phyloP scores from a whole-genome alignment of 257 asterid genomes.

The Fraxinus cuspidata region DNA sequence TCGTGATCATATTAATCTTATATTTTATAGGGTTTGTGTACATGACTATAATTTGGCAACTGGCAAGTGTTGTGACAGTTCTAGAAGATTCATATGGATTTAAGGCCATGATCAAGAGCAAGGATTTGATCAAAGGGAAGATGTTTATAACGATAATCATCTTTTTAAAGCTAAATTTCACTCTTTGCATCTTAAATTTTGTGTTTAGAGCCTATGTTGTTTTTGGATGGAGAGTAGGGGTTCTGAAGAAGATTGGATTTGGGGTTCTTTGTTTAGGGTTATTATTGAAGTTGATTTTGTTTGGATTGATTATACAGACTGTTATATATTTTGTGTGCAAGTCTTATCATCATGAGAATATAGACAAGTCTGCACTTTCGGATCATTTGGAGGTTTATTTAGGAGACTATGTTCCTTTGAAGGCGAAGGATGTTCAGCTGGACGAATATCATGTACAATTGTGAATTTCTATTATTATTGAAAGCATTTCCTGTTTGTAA shows the following conservation, averaged over 20 bases:
- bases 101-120: constrained; percentile 56
- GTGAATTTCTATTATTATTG: not conserved
- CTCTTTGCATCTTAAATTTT: constrained; percentile 21
- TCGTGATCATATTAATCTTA: constrained; percentile 26
- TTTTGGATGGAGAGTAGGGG: constrained; percentile 22
- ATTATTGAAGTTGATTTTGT: constrained; percentile 37
- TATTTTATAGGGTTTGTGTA: constrained; percentile 46
- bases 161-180: constrained; percentile 37
- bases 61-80: constrained; percentile 65
- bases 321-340: constrained; percentile 66
- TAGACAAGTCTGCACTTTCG: constrained; percentile 61
- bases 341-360: constrained; percentile 61
- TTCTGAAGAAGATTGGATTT: constrained; percentile 26
- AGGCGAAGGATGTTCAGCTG: constrained; percentile 56
- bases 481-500: not conserved
- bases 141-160: constrained; percentile 32
- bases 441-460: constrained; percentile 40
- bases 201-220: constrained; percentile 33
- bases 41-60: constrained; percentile 55
- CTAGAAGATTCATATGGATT: constrained; percentile 59
- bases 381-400: constrained; percentile 69
- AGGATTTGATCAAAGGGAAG: constrained; percentile 57
- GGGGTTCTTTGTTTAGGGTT: constrained; percentile 44
- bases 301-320: constrained; percentile 58
- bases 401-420: constrained; percentile 68